These are phyloP conservation scores for Boletus subcaerulescens DNA, from an alignment of 768 basidiomycete genomes.

Conservation along the genomic window DNA sequence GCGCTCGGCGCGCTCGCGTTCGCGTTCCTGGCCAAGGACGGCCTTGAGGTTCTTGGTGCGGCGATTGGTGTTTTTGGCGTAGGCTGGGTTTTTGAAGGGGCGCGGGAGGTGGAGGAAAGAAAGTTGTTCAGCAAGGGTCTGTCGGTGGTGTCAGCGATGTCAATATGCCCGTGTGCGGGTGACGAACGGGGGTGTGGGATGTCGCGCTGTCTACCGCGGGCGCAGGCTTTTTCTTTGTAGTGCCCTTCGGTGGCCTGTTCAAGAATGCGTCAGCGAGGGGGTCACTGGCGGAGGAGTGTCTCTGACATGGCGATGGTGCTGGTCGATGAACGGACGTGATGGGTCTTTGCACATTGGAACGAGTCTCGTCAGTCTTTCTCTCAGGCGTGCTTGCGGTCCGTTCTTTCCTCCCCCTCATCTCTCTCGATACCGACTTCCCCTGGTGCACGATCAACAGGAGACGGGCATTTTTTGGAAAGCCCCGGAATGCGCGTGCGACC, in stretches of 20 bases:
- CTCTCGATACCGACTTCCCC: too few species aligned
- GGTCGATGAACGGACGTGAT: not conserved
- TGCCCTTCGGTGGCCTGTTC: conserved; percentile 4
- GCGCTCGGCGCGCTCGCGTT: conserved; percentile 66
- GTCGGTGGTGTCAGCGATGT: not conserved
- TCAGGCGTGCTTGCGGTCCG: too few species aligned
- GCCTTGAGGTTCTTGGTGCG: conserved; percentile 79
- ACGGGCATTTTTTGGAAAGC: too few species aligned
- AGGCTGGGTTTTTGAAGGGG: conserved; percentile 75
- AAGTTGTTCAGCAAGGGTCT: conserved; percentile 73
- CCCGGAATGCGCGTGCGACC: too few species aligned
- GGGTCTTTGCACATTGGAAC: not conserved
- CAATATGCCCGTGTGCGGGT: not conserved
- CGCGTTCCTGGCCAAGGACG: conserved; percentile 74
- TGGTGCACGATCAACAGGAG: too few species aligned
- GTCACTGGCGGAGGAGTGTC: too few species aligned
- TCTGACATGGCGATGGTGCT: too few species aligned
- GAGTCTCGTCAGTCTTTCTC: too few species aligned
- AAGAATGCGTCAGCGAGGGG: not conserved
- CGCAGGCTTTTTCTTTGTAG: not conserved
- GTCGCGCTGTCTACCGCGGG: not conserved
- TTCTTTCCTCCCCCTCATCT: too few species aligned
- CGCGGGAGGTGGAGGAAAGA: conserved; percentile 68
- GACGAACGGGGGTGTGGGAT: not conserved
- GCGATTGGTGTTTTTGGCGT: conserved; percentile 66